Evolutionary conservation across 805 yeast genomes (phyloP).

Genomic region (Pichia thaimueangensis): DNA sequence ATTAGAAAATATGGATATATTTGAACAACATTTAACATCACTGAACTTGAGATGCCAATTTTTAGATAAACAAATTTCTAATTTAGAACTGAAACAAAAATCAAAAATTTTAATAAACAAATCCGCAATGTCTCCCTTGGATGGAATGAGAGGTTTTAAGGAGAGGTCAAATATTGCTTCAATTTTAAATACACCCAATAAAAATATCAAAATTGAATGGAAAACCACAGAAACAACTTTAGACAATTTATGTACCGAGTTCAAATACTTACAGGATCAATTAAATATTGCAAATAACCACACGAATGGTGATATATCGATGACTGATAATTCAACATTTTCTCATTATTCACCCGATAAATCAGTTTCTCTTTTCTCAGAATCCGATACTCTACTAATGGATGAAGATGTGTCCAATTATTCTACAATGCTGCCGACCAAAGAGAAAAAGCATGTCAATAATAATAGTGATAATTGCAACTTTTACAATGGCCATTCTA

Average conservation of each 20-base stretch:
- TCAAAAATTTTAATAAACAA: background rate
- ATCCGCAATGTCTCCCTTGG: background rate
- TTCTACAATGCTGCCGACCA: too few species aligned
- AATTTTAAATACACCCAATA: too few species aligned
- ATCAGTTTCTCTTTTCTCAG: conserved; percentile 10
- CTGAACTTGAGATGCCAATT: conserved; percentile 29
- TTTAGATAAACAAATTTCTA: conserved; percentile 29
- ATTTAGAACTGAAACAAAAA: conserved; percentile 20
- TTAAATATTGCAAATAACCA: conserved; percentile 18
- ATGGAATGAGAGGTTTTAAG: background rate
- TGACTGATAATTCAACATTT: background rate
- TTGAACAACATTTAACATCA: conserved; percentile 27
- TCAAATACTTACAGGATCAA: conserved; percentile 29
- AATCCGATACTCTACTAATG: conserved; percentile 4
- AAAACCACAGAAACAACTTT: conserved; percentile 40
- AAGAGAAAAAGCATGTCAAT: background rate
- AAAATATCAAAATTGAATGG: conserved; percentile 37
- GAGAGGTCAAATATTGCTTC: conserved; percentile 6
- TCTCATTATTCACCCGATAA: background rate
- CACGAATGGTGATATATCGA: background rate
- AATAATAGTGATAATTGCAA: background rate
- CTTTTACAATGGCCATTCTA: background rate
- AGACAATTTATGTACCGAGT: conserved; percentile 38
- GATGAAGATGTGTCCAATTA: background rate
- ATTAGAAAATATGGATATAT: conserved; percentile 24